Percentiles rank a stretch among this genome's conserved stretches.
Conservation (phyloP, 768 basidiomycete genomes). For the Suillus plorans region DNA sequence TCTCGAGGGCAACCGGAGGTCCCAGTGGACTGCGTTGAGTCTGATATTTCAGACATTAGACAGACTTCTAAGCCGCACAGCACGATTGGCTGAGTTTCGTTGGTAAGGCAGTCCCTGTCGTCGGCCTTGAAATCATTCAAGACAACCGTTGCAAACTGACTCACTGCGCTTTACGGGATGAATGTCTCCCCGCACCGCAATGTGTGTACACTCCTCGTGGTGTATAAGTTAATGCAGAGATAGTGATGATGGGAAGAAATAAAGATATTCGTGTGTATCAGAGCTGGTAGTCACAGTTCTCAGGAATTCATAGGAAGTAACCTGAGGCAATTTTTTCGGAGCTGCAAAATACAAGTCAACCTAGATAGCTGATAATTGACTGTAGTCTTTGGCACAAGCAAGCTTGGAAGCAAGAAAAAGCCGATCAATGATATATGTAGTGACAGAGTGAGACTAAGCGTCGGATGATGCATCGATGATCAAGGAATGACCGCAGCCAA, state of each 20-base stretch:
- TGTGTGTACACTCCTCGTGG: not conserved
- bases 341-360: not conserved
- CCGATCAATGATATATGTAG: not conserved
- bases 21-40: not conserved
- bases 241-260: not conserved
- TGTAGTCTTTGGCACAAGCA: not conserved
- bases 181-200: not conserved
- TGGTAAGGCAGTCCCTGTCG: not conserved
- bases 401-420: not conserved
- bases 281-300: not conserved
- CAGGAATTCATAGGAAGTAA: not conserved
- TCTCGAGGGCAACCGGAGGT: conserved; percentile 37
- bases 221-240: not conserved
- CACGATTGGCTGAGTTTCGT: not conserved
- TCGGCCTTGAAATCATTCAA: not conserved
- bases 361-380: not conserved
- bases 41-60: conserved; percentile 6
- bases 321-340: not conserved
- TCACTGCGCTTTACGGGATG: not conserved
- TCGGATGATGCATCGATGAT: not conserved
- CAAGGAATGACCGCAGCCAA: not conserved
- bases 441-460: not conserved
- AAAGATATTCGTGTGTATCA: conserved; percentile 5
- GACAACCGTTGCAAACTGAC: not conserved
- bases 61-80: not conserved